Conservation (phyloP, 257 asterid genomes). For the Nicotiana tabacum region DNA sequence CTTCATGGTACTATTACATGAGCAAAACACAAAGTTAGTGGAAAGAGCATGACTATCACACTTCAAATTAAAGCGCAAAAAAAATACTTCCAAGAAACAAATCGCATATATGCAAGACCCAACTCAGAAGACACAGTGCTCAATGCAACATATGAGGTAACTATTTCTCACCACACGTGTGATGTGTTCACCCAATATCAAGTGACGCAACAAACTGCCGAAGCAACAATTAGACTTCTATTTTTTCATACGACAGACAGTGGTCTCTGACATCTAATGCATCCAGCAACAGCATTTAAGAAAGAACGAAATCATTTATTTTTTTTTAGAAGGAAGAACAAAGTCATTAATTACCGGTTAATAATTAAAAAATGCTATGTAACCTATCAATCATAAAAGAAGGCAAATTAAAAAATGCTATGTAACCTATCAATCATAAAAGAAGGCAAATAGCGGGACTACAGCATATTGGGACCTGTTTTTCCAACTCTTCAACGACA, state of each 20-base stretch:
- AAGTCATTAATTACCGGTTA: background rate
- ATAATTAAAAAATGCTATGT: background rate
- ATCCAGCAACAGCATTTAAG: background rate
- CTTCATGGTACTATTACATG: conserved; percentile 72
- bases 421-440: background rate
- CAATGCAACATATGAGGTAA: background rate
- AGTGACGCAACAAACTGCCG: background rate
- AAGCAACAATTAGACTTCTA: background rate
- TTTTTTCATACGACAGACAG: background rate
- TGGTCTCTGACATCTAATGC: background rate
- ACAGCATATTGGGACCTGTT: conserved; percentile 45
- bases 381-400: background rate
- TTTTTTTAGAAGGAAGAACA: background rate
- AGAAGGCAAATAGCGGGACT: background rate
- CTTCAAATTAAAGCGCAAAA: background rate
- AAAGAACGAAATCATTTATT: background rate
- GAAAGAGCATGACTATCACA: conserved; percentile 1
- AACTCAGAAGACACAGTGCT: background rate
- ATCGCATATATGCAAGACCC: background rate
- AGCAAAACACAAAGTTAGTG: conserved; percentile 14
- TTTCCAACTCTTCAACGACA: conserved; percentile 70
- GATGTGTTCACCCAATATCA: background rate
- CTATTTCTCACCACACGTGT: background rate
- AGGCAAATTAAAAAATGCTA: background rate
- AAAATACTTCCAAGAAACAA: background rate